These are phyloP conservation scores for Yamadazyma nakazawae DNA, from an alignment of 805 yeast genomes.

Conservation along the genomic window DNA sequence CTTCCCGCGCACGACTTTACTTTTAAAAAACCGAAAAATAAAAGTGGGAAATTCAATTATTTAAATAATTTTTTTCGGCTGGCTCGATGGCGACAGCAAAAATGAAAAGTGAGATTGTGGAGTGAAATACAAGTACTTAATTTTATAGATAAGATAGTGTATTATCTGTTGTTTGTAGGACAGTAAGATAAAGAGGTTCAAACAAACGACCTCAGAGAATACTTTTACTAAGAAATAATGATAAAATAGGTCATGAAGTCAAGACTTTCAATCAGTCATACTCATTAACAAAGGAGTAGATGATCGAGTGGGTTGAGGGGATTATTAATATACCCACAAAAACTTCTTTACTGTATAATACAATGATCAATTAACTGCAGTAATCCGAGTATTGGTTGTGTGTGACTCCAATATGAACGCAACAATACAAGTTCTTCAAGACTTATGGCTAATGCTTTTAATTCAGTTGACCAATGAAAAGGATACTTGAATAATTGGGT, in stretches of 20 bases:
- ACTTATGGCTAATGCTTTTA: no score
- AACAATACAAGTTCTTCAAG: no score
- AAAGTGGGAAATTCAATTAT: constrained; percentile 13
- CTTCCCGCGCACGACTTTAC: constrained; percentile 9
- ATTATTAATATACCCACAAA: no score
- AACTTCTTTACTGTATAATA: no score
- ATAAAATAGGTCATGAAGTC: neutral
- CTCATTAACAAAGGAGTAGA: no score
- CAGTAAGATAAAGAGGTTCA: neutral
- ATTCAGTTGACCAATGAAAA: no score
- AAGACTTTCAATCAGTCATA: no score
- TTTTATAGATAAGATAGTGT: neutral
- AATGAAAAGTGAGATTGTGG: constrained; percentile 1
- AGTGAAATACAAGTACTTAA: neutral
- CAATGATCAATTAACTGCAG: no score
- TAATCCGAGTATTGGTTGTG: no score
- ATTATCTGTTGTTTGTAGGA: neutral
- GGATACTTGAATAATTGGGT: no score
- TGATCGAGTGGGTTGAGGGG: no score
- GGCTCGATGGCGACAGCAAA: constrained; percentile 5
- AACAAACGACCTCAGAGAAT: neutral
- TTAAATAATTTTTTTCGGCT: constrained; percentile 11
- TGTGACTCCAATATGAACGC: no score
- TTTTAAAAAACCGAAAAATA: constrained; percentile 4
- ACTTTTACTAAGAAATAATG: neutral